Base-by-base conservation (phyloP, 2,329 filamentous ascomycete genomes). In the Myriosclerotinia duriaeana region DNA sequence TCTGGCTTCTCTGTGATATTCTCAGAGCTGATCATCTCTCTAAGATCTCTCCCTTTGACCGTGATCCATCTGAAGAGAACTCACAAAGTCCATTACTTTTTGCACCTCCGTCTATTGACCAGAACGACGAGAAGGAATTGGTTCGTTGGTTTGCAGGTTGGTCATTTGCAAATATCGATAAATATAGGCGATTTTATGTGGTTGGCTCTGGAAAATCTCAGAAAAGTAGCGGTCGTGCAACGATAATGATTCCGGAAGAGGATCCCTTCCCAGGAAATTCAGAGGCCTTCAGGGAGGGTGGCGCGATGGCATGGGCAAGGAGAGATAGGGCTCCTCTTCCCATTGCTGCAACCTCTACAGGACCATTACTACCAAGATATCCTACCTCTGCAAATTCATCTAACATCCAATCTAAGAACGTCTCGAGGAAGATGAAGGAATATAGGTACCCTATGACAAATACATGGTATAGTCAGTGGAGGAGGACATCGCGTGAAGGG, bases 111-210 rank as follows among this genome's bases (percentile, higher is more conserved):
- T 74, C 69, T 1, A 83, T 89, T 55, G 81, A 87, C 65, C 78
- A 80, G 0, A 84, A 85, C 65, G 85, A 89, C 68, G 87, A 89
- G 72, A 83, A 87, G 72, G 86, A 83, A 66, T 77, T 89, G 38
- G 80, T 88, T 12, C 85, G 87, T 69, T 88, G 84, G 83, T 89
- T 87, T 73, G 85, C 83, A 1, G 84, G 79, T 75, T 89, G 86
- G 86, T 79, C 84, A 0, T 77, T 79, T 42, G 68, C 75, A 65
- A 80, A 82, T 40, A 72, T 85, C 46, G 81, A 86, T 66, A 76
- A 77, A 52, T 85, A 81, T 71, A 81, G 85, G 42, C 82, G 80
- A 48, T 88, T 88, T 70, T 77, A 78, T 22, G 82, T 89, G 3
- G 65, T 88, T 5, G 86, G 85, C 3, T 75, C 74, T 38, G 58